Conservation (phyloP, 2,329 filamentous ascomycete genomes). For the Aspergillus pseudotamarii region DNA sequence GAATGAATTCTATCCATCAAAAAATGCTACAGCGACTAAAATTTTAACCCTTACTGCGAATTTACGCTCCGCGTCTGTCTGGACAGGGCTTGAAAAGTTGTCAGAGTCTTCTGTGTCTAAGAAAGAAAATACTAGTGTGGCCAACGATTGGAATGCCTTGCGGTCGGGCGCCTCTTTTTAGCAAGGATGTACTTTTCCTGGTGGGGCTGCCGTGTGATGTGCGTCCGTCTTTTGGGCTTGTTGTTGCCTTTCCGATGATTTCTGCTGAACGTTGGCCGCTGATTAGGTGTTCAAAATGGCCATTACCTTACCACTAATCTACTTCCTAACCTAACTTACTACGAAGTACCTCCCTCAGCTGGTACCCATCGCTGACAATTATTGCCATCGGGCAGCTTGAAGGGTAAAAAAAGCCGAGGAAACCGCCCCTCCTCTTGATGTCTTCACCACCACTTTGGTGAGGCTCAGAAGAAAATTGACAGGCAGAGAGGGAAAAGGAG, state of each 20-base stretch:
- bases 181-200: constrained; percentile 9
- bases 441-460: background rate
- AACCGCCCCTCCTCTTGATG: background rate
- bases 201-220: constrained; percentile 16
- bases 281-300: constrained; percentile 6
- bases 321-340: background rate
- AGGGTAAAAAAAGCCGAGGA: background rate
- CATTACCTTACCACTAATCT: constrained; percentile 2
- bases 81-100: background rate
- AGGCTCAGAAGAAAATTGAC: background rate
- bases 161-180: constrained; percentile 14
- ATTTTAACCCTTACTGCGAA: background rate
- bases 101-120: background rate
- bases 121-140: background rate
- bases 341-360: background rate
- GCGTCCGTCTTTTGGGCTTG: constrained; percentile 5
- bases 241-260: background rate
- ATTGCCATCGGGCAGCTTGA: background rate
- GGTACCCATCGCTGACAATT: background rate
- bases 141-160: background rate
- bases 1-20: background rate
- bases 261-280: background rate
- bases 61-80: background rate
- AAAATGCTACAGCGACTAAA: constrained; percentile 9
- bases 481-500: background rate